Conservation (phyloP, 257 asterid species). For the Solanum pinnatisectum region DNA sequence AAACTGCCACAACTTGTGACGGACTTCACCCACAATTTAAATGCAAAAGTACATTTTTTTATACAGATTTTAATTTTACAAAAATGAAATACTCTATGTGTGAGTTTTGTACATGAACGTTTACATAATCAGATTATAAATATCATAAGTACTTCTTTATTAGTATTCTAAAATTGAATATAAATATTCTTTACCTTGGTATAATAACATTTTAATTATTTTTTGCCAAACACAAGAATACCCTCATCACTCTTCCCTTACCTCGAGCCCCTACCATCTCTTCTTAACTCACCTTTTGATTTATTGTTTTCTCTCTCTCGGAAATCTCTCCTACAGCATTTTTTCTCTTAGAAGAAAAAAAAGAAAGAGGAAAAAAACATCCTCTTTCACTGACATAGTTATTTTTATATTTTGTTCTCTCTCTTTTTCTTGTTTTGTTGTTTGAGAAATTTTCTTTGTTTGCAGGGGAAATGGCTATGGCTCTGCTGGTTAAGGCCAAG, state of each 20-base stretch:
- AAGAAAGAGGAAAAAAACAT: constrained; percentile 1
- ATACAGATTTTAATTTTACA: neutral
- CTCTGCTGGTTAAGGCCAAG: constrained; percentile 7
- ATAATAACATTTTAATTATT: neutral
- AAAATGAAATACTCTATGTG: neutral
- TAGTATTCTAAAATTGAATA: neutral
- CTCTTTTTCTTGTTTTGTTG: neutral
- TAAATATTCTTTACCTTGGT: neutral
- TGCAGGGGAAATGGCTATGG: constrained; percentile 14
- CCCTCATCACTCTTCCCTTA: constrained; percentile 22
- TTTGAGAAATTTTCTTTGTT: constrained; percentile 9
- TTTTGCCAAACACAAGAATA: constrained; percentile 22
- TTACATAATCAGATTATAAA: neutral
- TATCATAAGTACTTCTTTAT: neutral
- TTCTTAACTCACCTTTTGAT: neutral
- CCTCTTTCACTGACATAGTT: constrained; percentile 1
- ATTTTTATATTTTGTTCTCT: neutral
- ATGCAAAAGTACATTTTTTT: neutral
- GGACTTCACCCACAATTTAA: neutral
- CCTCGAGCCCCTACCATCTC: constrained; percentile 78
- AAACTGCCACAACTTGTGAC: neutral
- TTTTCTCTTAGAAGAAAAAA: neutral
- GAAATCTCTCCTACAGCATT: neutral
- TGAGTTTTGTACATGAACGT: neutral
- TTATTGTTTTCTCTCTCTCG: constrained; percentile 3